These are phyloP conservation scores for Apiospora hydei DNA, from an alignment of 2,329 filamentous ascomycete genomes.

Conservation along the genomic window DNA sequence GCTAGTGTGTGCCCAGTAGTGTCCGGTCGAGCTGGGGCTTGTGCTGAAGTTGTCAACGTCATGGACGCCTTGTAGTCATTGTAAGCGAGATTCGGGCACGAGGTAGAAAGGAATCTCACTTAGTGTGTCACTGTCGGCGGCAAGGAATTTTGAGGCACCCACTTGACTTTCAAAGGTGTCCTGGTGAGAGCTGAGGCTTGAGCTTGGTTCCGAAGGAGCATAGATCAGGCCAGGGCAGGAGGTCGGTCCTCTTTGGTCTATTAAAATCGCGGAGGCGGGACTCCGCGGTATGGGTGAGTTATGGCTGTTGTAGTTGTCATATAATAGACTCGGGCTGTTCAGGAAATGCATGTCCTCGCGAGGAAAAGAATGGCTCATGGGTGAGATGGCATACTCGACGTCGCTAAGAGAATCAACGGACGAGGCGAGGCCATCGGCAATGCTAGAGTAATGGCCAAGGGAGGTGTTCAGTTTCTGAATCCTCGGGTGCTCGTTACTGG, in stretches of 20 bases:
- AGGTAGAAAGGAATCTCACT: conserved; percentile 54
- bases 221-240: conserved; percentile 69
- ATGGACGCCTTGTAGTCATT: conserved; percentile 50
- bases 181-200: conserved; percentile 66
- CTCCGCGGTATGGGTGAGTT: conserved; percentile 63
- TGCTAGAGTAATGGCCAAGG: conserved; percentile 27
- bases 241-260: conserved; percentile 63
- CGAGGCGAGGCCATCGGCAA: conserved; percentile 48
- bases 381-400: conserved; percentile 63
- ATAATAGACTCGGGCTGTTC: conserved; percentile 63
- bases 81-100: conserved; percentile 26
- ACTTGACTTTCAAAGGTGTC: conserved; percentile 64
- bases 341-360: conserved; percentile 64
- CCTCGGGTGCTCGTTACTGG: conserved; percentile 47
- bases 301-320: conserved; percentile 62
- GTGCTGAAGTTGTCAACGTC: conserved; percentile 61
- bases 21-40: conserved; percentile 55
- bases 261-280: conserved; percentile 61
- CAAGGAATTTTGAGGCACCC: conserved; percentile 51
- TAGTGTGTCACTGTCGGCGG: conserved; percentile 63
- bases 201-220: conserved; percentile 66
- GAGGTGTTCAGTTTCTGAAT: conserved; percentile 51
- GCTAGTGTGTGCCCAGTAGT: conserved; percentile 55
- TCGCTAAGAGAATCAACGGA: conserved; percentile 68
- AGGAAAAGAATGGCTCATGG: conserved; percentile 61